Evolutionary conservation across 2,329 filamentous ascomycete genomes (phyloP).

Genomic region (Fonsecaea multimorphosa): DNA sequence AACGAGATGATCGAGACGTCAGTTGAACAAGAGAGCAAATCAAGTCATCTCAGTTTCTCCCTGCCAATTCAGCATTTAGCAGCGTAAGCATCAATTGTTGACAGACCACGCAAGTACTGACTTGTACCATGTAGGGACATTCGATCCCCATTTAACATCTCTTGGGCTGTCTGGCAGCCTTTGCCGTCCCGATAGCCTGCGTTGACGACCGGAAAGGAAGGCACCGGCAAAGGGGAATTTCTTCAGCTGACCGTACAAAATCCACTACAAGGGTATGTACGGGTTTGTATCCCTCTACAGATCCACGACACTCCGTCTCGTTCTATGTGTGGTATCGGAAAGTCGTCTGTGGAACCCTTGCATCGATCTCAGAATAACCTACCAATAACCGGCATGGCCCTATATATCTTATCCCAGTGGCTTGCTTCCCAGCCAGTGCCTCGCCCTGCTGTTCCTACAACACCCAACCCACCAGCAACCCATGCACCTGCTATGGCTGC

Average conservation of each 20-base stretch:
- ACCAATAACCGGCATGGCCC: constrained; percentile 63
- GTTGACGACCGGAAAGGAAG: not conserved
- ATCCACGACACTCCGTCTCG: not conserved
- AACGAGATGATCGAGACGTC: constrained; percentile 4
- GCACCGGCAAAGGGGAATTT: not conserved
- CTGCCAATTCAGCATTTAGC: constrained; percentile 18
- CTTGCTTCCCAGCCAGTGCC: constrained; percentile 79
- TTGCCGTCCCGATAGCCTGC: not conserved
- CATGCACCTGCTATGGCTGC: constrained; percentile 69
- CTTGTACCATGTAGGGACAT: not conserved
- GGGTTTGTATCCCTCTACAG: not conserved
- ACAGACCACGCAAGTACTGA: not conserved
- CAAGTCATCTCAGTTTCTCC: constrained; percentile 1
- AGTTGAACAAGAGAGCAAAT: not conserved
- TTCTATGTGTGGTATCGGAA: not conserved
- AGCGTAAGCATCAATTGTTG: constrained; percentile 13
- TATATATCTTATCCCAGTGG: constrained; percentile 78
- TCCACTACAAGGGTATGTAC: not conserved
- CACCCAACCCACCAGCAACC: constrained; percentile 79
- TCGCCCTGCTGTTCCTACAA: constrained; percentile 74
- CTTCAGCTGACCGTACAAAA: not conserved
- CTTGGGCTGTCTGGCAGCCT: constrained; percentile 29
- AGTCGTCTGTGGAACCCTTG: not conserved
- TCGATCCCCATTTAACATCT: constrained; percentile 16
- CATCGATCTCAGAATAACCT: constrained; percentile 52